A percentile compares a stretch with the other conserved stretches of the same genome.
Evolutionary conservation across 768 basidiomycete genomes (phyloP).

Genomic region (Lentinula sp.): DNA sequence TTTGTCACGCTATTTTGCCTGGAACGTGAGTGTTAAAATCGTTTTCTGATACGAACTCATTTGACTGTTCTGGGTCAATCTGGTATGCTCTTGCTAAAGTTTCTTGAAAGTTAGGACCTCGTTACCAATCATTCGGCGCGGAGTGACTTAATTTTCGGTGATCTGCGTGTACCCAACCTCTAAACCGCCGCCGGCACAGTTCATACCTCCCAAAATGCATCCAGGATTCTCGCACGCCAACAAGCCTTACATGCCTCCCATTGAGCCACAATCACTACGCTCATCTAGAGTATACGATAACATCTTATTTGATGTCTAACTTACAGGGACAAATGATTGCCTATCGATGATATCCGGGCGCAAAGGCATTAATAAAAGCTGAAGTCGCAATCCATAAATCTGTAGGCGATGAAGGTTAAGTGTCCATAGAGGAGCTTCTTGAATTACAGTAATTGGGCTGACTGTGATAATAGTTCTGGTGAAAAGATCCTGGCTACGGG

Average conservation of each 20-base stretch:
- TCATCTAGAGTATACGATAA: not conserved
- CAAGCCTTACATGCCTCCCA: not conserved
- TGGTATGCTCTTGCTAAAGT: too few relatives aligned
- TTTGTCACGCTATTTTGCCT: too few relatives aligned
- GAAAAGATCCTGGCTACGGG: not conserved
- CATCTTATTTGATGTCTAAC: not conserved
- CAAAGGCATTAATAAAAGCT: not conserved
- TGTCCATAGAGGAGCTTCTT: not conserved
- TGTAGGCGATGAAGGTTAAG: not conserved
- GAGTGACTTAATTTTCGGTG: not conserved
- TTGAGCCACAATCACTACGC: not conserved
- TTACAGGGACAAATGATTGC: not conserved
- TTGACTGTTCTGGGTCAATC: too few relatives aligned
- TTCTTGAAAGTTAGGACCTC: not conserved
- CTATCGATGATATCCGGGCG: constrained; percentile 1
- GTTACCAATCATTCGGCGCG: not conserved
- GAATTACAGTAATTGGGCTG: not conserved
- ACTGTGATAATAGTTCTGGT: not conserved
- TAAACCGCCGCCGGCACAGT: too few relatives aligned
- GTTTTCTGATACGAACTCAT: too few relatives aligned
- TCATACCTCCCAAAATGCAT: too few relatives aligned
- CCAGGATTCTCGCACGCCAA: not conserved
- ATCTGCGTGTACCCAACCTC: too few relatives aligned
- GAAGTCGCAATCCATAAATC: not conserved
- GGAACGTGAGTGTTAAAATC: too few relatives aligned